Conservation (phyloP, 805 yeast genomes). For the Saccharomycopsis sp. region DNA sequence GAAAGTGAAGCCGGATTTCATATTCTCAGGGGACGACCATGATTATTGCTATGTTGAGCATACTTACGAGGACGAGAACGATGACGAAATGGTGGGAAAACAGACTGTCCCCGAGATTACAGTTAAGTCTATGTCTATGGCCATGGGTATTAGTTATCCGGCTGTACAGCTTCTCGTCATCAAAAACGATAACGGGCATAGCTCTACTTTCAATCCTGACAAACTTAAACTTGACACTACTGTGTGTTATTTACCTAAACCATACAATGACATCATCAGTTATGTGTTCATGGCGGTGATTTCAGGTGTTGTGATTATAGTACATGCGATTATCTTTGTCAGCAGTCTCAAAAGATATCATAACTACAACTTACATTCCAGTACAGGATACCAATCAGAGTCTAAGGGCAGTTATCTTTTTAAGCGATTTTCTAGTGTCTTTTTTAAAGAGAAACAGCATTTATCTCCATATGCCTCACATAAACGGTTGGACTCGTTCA, state of each 20-base stretch:
- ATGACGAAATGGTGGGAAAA: slow-evolving; percentile 33
- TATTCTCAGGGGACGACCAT: slow-evolving; percentile 95
- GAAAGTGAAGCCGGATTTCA: slow-evolving; percentile 54
- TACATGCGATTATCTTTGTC: background rate
- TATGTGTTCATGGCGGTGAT: slow-evolving; percentile 28
- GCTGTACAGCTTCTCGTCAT: slow-evolving; percentile 80
- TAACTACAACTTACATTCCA: background rate
- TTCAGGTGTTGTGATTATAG: slow-evolving; percentile 15
- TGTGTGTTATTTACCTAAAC: slow-evolving; percentile 53
- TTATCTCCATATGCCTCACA: background rate
- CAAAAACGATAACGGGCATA: slow-evolving; percentile 33
- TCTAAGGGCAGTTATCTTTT: background rate
- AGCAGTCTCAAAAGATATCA: background rate
- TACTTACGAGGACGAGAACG: slow-evolving; percentile 25
- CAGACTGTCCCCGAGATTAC: slow-evolving; percentile 53
- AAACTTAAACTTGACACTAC: slow-evolving; percentile 31
- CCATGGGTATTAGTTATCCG: slow-evolving; percentile 81
- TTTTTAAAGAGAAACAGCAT: background rate
- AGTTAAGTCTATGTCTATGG: slow-evolving; percentile 86
- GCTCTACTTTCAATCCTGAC: background rate
- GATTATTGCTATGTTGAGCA: slow-evolving; percentile 84
- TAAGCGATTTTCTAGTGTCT: background rate
- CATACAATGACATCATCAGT: slow-evolving; percentile 38
- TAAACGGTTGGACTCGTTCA: background rate
- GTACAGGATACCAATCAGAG: background rate